phyloP scores from a whole-genome alignment of 1,139 yeast species.

The Taphrina communis region DNA sequence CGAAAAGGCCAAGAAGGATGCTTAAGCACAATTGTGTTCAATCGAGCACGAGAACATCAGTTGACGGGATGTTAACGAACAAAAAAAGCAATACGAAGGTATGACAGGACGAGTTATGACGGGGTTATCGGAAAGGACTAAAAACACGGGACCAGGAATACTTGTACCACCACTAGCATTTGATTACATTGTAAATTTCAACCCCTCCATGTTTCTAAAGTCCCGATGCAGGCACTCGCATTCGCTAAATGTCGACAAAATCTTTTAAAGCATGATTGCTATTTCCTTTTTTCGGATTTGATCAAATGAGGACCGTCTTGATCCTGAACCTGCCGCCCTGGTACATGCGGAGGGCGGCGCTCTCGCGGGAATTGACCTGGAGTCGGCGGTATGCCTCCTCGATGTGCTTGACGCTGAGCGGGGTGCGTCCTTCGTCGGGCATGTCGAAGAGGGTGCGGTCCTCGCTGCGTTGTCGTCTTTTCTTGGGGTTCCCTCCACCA shows the following conservation, averaged over 20 bases:
- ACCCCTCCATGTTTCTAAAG: too few relatives aligned
- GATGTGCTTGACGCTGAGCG: conserved; percentile 80
- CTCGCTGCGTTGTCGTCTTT: conserved; percentile 50
- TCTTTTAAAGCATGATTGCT: background rate
- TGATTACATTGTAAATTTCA: conserved; percentile 1
- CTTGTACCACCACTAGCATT: conserved; percentile 12
- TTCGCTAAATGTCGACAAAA: background rate
- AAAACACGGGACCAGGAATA: background rate
- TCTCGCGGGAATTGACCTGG: conserved; percentile 54
- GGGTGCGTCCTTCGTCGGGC: conserved; percentile 85
- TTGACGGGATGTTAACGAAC: too few relatives aligned
- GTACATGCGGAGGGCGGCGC: conserved; percentile 22
- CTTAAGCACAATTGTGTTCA: background rate
- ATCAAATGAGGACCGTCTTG: conserved; percentile 25
- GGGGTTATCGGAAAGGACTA: background rate
- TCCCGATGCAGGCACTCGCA: background rate
- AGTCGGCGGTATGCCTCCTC: conserved; percentile 90
- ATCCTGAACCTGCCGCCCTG: conserved; percentile 34
- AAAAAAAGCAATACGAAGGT: too few relatives aligned
- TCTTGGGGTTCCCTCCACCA: background rate
- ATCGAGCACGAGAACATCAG: background rate
- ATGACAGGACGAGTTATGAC: background rate
- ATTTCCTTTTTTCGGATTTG: background rate
- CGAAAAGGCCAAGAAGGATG: conserved; percentile 41
- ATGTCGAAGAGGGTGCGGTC: conserved; percentile 81